These are phyloP conservation scores for Alternaria ventricosa DNA, from an alignment of 2,329 filamentous ascomycete species.

Conservation along the genomic window DNA sequence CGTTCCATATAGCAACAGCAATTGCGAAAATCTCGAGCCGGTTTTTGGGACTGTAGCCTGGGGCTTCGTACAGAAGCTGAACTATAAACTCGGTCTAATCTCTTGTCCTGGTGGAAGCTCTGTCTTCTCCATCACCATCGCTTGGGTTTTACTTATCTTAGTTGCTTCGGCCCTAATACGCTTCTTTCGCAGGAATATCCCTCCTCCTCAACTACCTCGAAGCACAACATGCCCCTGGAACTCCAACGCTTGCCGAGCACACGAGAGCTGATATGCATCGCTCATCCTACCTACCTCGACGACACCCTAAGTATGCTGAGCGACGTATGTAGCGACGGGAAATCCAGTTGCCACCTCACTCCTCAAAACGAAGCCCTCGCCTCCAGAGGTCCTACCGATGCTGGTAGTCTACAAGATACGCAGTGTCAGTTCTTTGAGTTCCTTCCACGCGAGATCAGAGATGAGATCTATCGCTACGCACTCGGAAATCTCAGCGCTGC, in stretches of 20 bases:
- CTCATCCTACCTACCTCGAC: accelerated
- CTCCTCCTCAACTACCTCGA: background rate
- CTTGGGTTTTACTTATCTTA: background rate
- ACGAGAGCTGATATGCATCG: background rate
- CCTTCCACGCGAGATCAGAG: too few species aligned
- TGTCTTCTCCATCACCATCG: background rate
- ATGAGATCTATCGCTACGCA: too few species aligned
- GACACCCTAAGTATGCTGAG: background rate
- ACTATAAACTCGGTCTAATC: background rate
- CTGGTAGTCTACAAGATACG: too few species aligned
- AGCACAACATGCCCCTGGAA: background rate
- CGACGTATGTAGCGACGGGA: background rate
- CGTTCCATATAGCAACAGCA: background rate
- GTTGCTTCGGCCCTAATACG: too few species aligned
- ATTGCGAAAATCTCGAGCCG: accelerated
- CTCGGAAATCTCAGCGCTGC: too few species aligned
- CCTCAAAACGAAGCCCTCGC: too few species aligned
- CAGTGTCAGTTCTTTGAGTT: too few species aligned
- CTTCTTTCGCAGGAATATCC: background rate
- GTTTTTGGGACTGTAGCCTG: background rate
- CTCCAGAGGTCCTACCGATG: too few species aligned
- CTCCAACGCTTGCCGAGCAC: background rate
- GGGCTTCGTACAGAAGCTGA: background rate
- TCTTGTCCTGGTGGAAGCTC: background rate
- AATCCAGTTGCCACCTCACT: too few species aligned